Evolutionary conservation across 2,329 filamentous ascomycete genomes (phyloP).

Genomic region (Penicillium sp.): DNA sequence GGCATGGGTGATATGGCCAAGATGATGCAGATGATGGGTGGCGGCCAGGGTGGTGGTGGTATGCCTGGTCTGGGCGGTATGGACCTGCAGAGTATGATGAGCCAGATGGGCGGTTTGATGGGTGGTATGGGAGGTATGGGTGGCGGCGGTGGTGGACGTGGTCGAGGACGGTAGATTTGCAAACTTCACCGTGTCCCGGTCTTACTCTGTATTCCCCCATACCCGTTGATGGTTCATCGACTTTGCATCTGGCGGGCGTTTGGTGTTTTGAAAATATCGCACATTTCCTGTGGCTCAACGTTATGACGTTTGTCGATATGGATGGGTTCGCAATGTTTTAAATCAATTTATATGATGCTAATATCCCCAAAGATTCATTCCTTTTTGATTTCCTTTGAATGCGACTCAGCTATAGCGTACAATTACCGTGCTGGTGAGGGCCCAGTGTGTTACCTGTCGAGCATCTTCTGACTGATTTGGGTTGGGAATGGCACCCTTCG

Average conservation of each 20-base stretch:
- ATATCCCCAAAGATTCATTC: no score
- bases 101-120: slow-evolving; percentile 70
- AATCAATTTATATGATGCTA: slow-evolving; percentile 3
- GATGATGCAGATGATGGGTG: slow-evolving; percentile 89
- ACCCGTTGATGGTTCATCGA: slow-evolving; percentile 15
- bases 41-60: slow-evolving; percentile 65
- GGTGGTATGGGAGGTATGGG: slow-evolving; percentile 47
- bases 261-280: slow-evolving; percentile 20
- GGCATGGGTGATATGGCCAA: slow-evolving; percentile 69
- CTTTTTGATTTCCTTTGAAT: neutral
- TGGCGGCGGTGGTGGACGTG: slow-evolving; percentile 42
- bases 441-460: neutral
- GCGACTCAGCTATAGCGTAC: neutral
- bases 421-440: neutral
- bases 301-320: neutral
- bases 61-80: slow-evolving; percentile 62
- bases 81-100: slow-evolving; percentile 72
- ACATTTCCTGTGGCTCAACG: slow-evolving; percentile 2
- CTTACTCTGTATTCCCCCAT: slow-evolving; percentile 6
- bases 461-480: neutral
- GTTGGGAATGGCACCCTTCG: no score
- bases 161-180: slow-evolving; percentile 33
- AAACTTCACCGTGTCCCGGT: slow-evolving; percentile 5
- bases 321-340: neutral
- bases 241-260: slow-evolving; percentile 24